Base-by-base conservation (phyloP, 192 early-diverging fungal species). In the Entomortierella lignicola region DNA sequence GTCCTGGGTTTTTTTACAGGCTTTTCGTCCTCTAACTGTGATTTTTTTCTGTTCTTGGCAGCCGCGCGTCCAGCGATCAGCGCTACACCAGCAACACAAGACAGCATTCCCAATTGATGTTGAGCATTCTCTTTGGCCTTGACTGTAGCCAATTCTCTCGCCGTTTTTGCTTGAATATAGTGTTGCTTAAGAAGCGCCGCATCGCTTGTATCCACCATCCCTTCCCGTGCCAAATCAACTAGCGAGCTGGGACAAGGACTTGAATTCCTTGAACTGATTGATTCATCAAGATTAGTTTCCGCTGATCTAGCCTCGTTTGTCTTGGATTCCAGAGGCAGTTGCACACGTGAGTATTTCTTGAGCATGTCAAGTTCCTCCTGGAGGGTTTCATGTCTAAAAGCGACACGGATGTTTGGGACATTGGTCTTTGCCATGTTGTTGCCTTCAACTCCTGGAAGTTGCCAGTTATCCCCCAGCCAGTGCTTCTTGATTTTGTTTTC, bases 341-440 rank as follows among this genome's bases (percentile, higher is more conserved):
- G 32, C 3, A 53, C 42, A 32, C 63, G 31, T 15, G 81, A 82
- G 59, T 85, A 88, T 6, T 81, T 66, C 47, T 62, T 55, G 2
- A 88, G 41, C 61, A 85, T 83, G 20, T 77, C 51, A 6, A 85
- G 85, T 80, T 98, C 97, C 71, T 97, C 94, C 77, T 87, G 87
- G 1, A 98, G 73, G 0, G 96, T 97, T 55, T 93, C 89, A 71
- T 95, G 89, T 18, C 97, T 89, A 80, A 92, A 96, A 2, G 85
- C 82, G 20, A 94, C 72, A n/a, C 97, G 90, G 70, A 94, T 92
- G 72, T 93, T 87, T 13, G 97, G 95, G 18, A 97, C 95, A 64
- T 98, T 98, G 42, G 96, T 96, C 82, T 93, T 96, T 50, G 92
- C 88, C 66, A 97, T 94, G 61, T 93, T 94, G 54, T 96, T 95